Evolutionary conservation across 2,329 filamentous ascomycete species (phyloP).

Genomic region (Diaporthe nobilis): DNA sequence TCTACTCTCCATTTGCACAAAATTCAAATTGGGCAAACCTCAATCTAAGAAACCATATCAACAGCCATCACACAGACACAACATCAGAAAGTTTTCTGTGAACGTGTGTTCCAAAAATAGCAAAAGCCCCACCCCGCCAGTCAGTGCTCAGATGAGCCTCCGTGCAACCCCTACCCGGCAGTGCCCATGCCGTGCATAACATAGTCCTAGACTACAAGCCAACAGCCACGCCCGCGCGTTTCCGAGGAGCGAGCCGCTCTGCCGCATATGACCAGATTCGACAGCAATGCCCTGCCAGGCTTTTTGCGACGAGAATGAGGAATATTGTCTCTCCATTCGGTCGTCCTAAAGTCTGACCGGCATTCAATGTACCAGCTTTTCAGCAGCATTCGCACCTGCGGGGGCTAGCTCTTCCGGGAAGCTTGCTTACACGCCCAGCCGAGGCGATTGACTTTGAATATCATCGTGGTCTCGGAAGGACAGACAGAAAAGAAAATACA

Average conservation of each 20-base stretch:
- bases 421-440: background rate
- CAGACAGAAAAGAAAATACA: background rate
- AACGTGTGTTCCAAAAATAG: slow-evolving; percentile 27
- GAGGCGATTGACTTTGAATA: background rate
- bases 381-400: background rate
- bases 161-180: slow-evolving; percentile 26
- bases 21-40: background rate
- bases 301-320: background rate
- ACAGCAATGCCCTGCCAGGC: background rate
- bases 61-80: slow-evolving; percentile 8
- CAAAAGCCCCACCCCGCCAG: background rate
- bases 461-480: background rate
- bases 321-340: background rate
- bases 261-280: background rate
- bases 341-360: slow-evolving; percentile 19
- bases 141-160: background rate
- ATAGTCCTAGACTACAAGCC: background rate
- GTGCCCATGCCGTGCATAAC: slow-evolving; percentile 22
- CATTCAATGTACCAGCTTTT: background rate
- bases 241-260: background rate
- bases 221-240: background rate
- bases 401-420: background rate
- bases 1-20: background rate
- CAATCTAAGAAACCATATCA: background rate
- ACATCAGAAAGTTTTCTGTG: background rate